Base-by-base conservation (phyloP, 2,329 filamentous ascomycete genomes). In the Atkinsonella hypoxylon region DNA sequence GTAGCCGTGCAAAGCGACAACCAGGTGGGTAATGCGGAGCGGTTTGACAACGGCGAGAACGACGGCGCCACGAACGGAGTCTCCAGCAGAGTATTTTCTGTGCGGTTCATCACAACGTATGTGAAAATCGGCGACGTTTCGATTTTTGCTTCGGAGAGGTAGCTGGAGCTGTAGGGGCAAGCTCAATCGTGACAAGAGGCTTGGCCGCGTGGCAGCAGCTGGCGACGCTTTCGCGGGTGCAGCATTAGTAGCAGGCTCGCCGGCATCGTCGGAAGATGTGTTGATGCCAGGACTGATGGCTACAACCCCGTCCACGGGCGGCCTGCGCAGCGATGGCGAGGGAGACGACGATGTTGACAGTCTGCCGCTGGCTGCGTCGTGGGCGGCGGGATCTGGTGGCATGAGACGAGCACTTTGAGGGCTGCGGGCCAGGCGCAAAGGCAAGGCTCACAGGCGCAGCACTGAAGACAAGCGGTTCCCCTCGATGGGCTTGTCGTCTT, bases 21-120 rank as follows among this genome's bases (percentile, higher is more conserved):
- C 86, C 46, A 93, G 73, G 69, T 93, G 87, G 8, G 87, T 91
- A 59, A 93, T 80, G 58, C 85, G 77, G 54, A 89, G 69, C 17
- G 87, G 82, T 65, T 89, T 89, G 59, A 85, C 71, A 36, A 89
- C 77, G 51, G 81, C 83, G 58, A 91, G 70, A 54, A 87, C 74
- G 45, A 91, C 85, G 56, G 78, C 78, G 49, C 87, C 87, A 52
- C 77, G 79, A 45, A 93, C 84, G 56, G 82, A 71, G 61, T 91
- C 87, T 54, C 87, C 87, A 4, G 85, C 84, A 26, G 73, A 74
- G 66, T 90, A 90, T 60, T 85, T 82, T 56, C 82, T 82, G 66
- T 90, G 83, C 12, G 87, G 87, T 62, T 91, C 85, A 62, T 87
- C 78, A 47, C 85, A 79, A 56, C 81, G 78, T 64, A 93, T 81